Base-by-base conservation (phyloP, 331 rosid species). In the Acacia pycnantha region DNA sequence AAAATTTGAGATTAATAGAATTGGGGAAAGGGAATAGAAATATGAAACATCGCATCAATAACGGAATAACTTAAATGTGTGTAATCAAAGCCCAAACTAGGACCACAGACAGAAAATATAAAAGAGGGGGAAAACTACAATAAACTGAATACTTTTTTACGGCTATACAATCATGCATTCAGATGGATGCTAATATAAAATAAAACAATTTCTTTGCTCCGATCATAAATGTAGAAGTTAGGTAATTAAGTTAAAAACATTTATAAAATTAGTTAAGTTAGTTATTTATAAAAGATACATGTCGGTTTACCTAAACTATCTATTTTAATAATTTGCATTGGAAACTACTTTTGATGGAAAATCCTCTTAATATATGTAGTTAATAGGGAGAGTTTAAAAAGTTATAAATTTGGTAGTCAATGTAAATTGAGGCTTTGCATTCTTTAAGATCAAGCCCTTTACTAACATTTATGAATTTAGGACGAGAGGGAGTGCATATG, bases 101-200 rank as follows among this genome's bases (percentile, higher is more conserved):
- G 83, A 19, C 76, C 86, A 62, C 69, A 73, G 56, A 65, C 13
- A 48, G 70, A 72, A 70, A 83, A 48, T 8, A 54, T 27, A 37
- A 6, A 75, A 75, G 77, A 19, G 27, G 31, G 64, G 29, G 0
- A 10, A 3, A 4, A 21, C 62, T 58, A n/a, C 64, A 58, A 58
- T 58, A 22, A 58, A 58, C 29, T 22, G 31, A 22, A 58, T 58
- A 7, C 16, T 10, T 24, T 58, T 22, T 53, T 21, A 21, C 61
- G 21, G 61, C 61, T 53, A 53, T 53, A 21, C 6, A n/a, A 22
- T 19, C 62, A 56, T 56, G 6, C 0, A 56, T 56, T 56, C 62
- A n/a, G 65, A 8, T 13, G 24, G 21, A 58, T 11, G 31, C 27
- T 56, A 9, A 21, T 53, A 19, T 16, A 19, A 18, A 21, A 53